A percentile compares a stretch with the other conserved stretches of the same genome.
Conservation (phyloP, 345 rosid genomes). For the Isatis tinctoria region DNA sequence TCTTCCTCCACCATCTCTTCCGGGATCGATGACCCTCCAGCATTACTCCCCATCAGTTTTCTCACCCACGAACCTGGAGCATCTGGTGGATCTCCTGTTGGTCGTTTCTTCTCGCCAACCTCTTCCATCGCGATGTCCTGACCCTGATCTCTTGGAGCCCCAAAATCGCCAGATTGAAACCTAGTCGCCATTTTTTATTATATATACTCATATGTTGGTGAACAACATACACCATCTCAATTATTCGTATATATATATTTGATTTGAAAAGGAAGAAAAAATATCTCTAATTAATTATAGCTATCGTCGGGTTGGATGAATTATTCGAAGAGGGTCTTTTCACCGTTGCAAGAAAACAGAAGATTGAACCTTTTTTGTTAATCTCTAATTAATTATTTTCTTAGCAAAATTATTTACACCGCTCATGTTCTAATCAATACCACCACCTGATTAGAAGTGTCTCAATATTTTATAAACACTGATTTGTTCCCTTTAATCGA, state of each 20-base stretch:
- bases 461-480: no score
- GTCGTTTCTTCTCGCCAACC: no score
- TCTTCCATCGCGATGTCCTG: no score
- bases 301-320: not conserved
- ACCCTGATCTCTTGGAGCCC: no score
- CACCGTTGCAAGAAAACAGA: not conserved
- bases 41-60: no score
- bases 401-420: not conserved
- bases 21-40: no score
- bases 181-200: no score
- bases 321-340: not conserved
- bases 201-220: not conserved
- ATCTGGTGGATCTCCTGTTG: no score
- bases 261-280: not conserved
- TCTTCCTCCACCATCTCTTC: no score
- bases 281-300: not conserved
- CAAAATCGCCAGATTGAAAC: no score
- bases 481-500: not conserved
- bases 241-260: not conserved
- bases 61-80: no score
- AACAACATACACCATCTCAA: not conserved
- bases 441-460: not conserved
- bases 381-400: not conserved
- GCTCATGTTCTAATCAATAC: not conserved
- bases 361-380: not conserved